Base-by-base conservation (phyloP, 2,329 filamentous ascomycete genomes). In the Penicillium oxalicum region DNA sequence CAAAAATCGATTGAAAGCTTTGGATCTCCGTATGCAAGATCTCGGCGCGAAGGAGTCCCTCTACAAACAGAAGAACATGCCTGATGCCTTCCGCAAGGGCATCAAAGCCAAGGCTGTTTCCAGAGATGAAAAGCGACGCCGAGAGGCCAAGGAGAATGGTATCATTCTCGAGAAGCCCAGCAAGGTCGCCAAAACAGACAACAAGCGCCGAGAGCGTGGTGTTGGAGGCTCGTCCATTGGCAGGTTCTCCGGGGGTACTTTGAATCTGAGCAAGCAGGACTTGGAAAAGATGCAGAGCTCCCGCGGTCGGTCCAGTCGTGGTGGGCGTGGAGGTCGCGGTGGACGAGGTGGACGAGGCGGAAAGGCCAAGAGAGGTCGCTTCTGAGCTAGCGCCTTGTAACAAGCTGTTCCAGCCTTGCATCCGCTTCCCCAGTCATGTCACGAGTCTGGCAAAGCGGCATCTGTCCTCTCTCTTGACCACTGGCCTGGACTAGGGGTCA, bases 131-230 rank as follows among this genome's bases (percentile, higher is more conserved):
- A 86, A 79, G 72, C 74, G 91, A 44, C 76, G 91, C 34, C 77
- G 75, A 36, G 88, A 95, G 67, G 93, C 93, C 2, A 82, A 78
- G 62, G 91, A 97, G 75, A 95, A 91, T 60, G 93, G 91, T 5
- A 84, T 97, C 59, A 83, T 97, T 42, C 74, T 97, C 32, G 93
- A 97, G 74, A 74, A 74, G 33, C 65, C 67, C n/a, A 54, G 57
- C 8, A 75, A 71, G 56, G 49, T 55, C 7, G 56, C 61, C 37
- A 66, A 64, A 45, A 62, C 60, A 4, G 66, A 58, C 13, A 67
- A 41, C 50, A 59, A 55, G 64, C 71, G 79, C 65, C 71, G 81
- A 69, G 75, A 82, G 54, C 72, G 82, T 67, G 74, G 80, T 0
- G 81, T 95, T 34, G 88, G 87, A 54, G 82, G 82, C 28, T 89